Evolutionary conservation across 192 early-diverging fungal species (phyloP).

Genomic region (Coemansia erecta): DNA sequence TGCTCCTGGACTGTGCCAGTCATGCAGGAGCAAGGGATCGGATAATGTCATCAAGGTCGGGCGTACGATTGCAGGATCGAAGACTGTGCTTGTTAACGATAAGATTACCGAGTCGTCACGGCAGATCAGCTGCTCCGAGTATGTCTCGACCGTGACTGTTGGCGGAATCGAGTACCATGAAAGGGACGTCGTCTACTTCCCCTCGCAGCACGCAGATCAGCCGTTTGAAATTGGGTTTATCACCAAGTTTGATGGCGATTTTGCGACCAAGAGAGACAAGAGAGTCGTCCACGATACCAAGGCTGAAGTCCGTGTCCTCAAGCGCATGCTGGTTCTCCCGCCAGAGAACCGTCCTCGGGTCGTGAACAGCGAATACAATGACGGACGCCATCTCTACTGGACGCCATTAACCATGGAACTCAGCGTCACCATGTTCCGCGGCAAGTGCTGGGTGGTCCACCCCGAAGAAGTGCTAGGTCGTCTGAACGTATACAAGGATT

Average conservation of each 20-base stretch:
- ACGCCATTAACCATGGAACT: conserved; percentile 26
- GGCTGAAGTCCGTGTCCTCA: conserved; percentile 48
- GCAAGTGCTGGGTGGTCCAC: conserved; percentile 61
- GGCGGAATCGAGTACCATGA: conserved; percentile 54
- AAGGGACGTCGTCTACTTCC: conserved; percentile 59
- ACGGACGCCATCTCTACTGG: conserved; percentile 54
- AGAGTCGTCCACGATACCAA: no score
- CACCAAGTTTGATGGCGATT: conserved; percentile 32
- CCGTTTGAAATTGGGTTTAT: conserved; percentile 62
- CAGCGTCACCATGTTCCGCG: conserved; percentile 42
- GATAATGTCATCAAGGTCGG: conserved; percentile 17
- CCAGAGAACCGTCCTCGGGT: conserved; percentile 15
- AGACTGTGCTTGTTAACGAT: conserved; percentile 14
- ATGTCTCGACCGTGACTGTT: conserved; percentile 18
- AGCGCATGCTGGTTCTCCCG: conserved; percentile 33
- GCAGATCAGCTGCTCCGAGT: conserved; percentile 11
- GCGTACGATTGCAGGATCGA: conserved; percentile 8
- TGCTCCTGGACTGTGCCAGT: conserved; percentile 32
- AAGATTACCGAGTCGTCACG: no score
- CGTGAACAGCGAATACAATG: conserved; percentile 21
- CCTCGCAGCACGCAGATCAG: conserved; percentile 34
- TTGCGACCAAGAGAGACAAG: no score
- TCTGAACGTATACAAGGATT: conserved; percentile 53
- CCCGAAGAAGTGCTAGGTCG: conserved; percentile 28
- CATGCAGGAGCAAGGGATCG: conserved; percentile 25